Conservation (phyloP, 257 asterid genomes). For the Asclepias syriaca region DNA sequence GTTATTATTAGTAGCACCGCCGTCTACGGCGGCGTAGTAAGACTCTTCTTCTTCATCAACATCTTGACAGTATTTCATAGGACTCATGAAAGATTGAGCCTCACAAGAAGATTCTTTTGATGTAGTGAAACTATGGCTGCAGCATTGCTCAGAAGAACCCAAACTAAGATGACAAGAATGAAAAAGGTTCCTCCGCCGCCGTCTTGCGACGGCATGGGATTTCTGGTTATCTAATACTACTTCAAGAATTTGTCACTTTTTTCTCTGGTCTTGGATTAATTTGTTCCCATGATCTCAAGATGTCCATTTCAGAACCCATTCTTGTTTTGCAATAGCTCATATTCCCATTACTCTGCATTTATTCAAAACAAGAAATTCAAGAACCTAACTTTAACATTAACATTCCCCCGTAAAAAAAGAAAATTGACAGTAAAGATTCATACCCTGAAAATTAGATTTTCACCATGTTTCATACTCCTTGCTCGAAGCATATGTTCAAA, state of each 20-base stretch:
- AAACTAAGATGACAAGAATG: slow-evolving; percentile 51
- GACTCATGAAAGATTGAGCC: slow-evolving; percentile 40
- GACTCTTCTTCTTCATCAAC: slow-evolving; percentile 36
- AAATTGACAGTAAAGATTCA: not conserved
- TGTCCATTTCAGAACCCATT: slow-evolving; percentile 5
- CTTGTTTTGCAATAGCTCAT: slow-evolving; percentile 18
- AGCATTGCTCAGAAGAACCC: slow-evolving; percentile 43
- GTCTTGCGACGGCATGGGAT: slow-evolving; percentile 20
- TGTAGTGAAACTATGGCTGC: slow-evolving; percentile 45
- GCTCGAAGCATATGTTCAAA: slow-evolving; percentile 45
- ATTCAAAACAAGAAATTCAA: not conserved
- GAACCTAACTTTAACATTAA: not conserved
- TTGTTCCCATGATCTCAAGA: slow-evolving; percentile 19
- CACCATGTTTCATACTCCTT: slow-evolving; percentile 50
- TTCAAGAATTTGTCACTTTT: slow-evolving; percentile 53
- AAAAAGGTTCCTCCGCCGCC: slow-evolving; percentile 33
- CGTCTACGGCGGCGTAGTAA: slow-evolving; percentile 48
- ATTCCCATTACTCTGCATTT: slow-evolving; percentile 44
- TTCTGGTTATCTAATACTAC: slow-evolving; percentile 34
- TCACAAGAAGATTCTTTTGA: slow-evolving; percentile 59
- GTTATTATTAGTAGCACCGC: slow-evolving; percentile 29
- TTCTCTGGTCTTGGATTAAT: slow-evolving; percentile 26
- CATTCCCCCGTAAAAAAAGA: not conserved
- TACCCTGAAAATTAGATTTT: slow-evolving; percentile 45
- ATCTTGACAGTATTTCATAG: slow-evolving; percentile 27